Evolutionary conservation across 176 grass and related monocot genomes (phyloP).

Genomic region (Secale cereale): DNA sequence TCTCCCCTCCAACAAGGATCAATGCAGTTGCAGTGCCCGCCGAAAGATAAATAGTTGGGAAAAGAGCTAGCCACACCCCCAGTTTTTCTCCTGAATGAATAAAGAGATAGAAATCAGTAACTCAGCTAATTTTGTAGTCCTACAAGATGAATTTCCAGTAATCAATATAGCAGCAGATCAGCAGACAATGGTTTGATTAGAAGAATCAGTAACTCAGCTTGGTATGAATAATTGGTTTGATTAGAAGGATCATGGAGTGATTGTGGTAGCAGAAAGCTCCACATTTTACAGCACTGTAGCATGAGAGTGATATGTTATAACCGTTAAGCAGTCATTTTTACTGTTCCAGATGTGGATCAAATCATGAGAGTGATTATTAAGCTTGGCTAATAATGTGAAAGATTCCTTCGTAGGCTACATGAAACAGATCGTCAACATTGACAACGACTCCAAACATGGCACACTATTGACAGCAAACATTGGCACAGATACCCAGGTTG

Average conservation of each 20-base stretch:
- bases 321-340: not conserved
- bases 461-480: not conserved
- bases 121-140: not conserved
- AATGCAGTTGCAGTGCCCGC: conserved; percentile 91
- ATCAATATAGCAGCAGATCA: conserved; percentile 10
- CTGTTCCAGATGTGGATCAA: not conserved
- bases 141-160: not conserved
- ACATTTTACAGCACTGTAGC: not conserved
- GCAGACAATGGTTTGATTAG: conserved; percentile 26
- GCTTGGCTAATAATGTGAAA: conserved; percentile 17
- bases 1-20: conserved; percentile 89
- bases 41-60: conserved; percentile 95
- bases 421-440: conserved; percentile 9
- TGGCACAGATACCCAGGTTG: conserved; percentile 3
- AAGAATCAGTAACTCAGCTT: conserved; percentile 22
- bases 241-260: not conserved
- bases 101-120: conserved; percentile 4
- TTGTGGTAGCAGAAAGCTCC: conserved; percentile 5
- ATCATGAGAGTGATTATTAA: conserved; percentile 25
- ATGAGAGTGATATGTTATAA: conserved; percentile 14
- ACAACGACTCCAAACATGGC: conserved; percentile 10
- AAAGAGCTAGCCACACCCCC: conserved; percentile 82
- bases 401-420: conserved; percentile 26
- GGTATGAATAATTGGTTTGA: conserved; percentile 29
- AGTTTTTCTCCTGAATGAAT: conserved; percentile 75